Base-by-base conservation (phyloP, 2,329 filamentous ascomycete genomes). In the Penicillium sp. region DNA sequence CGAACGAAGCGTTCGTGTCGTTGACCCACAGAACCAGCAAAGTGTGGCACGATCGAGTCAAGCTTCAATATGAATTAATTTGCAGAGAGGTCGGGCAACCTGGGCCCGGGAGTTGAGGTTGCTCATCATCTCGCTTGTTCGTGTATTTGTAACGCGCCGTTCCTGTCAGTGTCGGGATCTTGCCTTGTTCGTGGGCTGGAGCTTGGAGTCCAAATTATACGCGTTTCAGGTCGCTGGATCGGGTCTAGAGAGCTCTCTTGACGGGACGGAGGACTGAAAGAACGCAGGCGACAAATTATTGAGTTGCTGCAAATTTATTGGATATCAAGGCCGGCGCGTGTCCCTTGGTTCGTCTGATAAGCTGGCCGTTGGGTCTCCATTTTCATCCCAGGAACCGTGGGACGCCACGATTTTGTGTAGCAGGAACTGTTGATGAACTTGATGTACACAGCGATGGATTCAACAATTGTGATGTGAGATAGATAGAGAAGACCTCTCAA, bases 201-300 rank as follows among this genome's bases (percentile, higher is more conserved):
- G 26, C 26, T 26, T 26, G 26, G 26, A 26, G 21, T n/a, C 44
- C 26, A 17, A 35, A 46, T 45, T 35, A 26, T 23, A 7, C n/a
- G 44, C 35, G 56, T 58, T 58, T 52, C 56, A 58, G 9, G 29
- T 52, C 47, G 38, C 48, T 52, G 26, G 23, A 45, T 58, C 15
- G 3, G 56, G 56, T 19, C 17, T 58, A 58, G 56, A 31, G 26
- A n/a, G n/a, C 13, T 21, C 17, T 35, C 17, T 35, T 8, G 17
- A 56, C 26, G n/a, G 19, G 35, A 41, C 4, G 35, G 11, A 41
- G 11, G 35, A 5, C 35, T 41, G 35, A 41, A 41, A 48, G 45
- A 51, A 49, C 21, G 19, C 35, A 21, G 19, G 31, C 50, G 19
- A 41, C 29, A 31, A 52, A 52, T 52, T 52, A 52, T 52, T 52